Conservation (phyloP, 192 early-diverging fungal genomes). For the Backusella mclennaniae region DNA sequence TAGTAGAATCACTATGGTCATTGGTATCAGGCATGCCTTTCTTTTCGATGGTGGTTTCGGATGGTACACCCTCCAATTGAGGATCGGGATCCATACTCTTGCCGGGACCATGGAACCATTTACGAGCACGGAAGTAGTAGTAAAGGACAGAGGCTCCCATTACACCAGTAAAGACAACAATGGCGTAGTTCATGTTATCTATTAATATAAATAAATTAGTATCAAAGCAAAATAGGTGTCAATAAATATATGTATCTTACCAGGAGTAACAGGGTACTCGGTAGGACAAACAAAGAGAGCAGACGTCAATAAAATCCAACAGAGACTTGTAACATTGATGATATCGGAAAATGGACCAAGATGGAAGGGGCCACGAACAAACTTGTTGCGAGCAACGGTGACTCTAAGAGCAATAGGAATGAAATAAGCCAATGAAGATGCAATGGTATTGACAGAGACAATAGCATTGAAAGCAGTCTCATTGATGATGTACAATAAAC, state of each 20-base stretch:
- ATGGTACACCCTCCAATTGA: not conserved
- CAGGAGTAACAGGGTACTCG: conserved; percentile 38
- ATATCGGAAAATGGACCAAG: conserved; percentile 42
- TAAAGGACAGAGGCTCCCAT: conserved; percentile 41
- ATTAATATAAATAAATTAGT: not conserved
- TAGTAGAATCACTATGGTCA: not conserved
- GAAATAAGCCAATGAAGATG: conserved; percentile 45
- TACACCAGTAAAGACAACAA: conserved; percentile 36
- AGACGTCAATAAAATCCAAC: conserved; percentile 41
- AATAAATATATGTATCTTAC: not conserved
- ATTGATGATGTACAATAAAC: conserved; percentile 44
- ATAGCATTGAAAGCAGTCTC: conserved; percentile 46
- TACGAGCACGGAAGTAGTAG: conserved; percentile 39
- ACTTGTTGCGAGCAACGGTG: conserved; percentile 38
- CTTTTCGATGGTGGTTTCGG: not conserved
- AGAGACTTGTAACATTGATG: conserved; percentile 28
- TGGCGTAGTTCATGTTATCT: conserved; percentile 47
- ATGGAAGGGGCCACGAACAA: conserved; percentile 48
- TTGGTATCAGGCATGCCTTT: not conserved
- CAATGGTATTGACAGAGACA: conserved; percentile 56
- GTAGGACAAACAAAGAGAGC: conserved; percentile 44
- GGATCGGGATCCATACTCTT: conserved; percentile 9
- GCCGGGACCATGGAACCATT: conserved; percentile 41
- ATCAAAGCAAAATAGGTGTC: not conserved
- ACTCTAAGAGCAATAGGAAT: conserved; percentile 49